Evolutionary conservation across 306 rosid species (phyloP).

Genomic region (Benincasa hispida): DNA sequence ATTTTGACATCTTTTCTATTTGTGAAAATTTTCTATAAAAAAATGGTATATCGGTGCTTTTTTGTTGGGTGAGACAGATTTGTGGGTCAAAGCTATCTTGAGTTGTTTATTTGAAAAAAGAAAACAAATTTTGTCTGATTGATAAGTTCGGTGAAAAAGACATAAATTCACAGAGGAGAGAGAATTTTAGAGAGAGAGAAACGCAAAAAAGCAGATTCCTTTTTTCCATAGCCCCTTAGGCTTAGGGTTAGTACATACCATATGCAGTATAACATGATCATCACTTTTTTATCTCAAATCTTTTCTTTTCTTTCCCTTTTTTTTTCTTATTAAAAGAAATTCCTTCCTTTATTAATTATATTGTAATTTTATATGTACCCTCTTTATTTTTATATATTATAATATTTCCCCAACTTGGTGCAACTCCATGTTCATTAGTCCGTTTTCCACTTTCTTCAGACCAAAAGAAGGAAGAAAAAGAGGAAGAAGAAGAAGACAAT

Average conservation of each 20-base stretch:
- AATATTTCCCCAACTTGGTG: slow-evolving; percentile 9
- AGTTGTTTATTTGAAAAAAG: slow-evolving; percentile 27
- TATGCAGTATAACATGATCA: not conserved
- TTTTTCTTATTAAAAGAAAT: not conserved
- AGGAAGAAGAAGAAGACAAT: slow-evolving; percentile 22
- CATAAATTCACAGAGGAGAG: slow-evolving; percentile 43
- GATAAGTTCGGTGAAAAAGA: slow-evolving; percentile 63
- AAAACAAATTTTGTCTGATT: slow-evolving; percentile 34
- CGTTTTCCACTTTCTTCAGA: slow-evolving; percentile 2
- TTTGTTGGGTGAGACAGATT: slow-evolving; percentile 27
- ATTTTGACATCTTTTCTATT: too few species aligned
- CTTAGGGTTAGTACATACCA: not conserved
- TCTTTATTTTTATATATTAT: not conserved
- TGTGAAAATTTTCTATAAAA: too few species aligned
- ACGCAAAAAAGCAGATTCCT: slow-evolving; percentile 50
- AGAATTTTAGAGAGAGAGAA: not conserved
- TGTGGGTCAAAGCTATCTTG: slow-evolving; percentile 74
- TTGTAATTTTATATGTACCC: not conserved
- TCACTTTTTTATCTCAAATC: not conserved
- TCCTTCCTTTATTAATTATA: not conserved
- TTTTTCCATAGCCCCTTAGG: slow-evolving; percentile 18
- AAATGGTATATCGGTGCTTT: not conserved
- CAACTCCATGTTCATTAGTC: slow-evolving; percentile 3
- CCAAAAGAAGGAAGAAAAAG: not conserved
- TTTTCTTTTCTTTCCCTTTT: not conserved